Evolutionary conservation across 2,329 filamentous ascomycete species (phyloP).

Genomic region (Nemania sp.): DNA sequence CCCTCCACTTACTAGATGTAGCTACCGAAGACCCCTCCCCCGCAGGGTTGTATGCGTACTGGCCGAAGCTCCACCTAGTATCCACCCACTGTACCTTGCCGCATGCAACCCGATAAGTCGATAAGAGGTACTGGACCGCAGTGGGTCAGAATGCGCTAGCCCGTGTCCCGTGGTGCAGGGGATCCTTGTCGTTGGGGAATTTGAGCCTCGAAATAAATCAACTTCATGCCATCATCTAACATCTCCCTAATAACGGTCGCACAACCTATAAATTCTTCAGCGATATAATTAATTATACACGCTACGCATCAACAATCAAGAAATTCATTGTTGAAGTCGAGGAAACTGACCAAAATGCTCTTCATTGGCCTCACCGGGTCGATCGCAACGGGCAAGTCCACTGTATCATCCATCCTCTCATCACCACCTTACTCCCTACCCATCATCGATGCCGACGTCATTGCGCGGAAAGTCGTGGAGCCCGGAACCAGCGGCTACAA

Average conservation of each 20-base stretch:
- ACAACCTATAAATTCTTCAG: not conserved
- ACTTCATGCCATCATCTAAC: conserved; percentile 15
- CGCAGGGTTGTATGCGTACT: conserved; percentile 33
- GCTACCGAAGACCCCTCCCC: conserved; percentile 35
- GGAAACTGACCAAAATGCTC: conserved; percentile 65
- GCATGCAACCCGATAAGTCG: conserved; percentile 27
- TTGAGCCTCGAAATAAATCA: conserved; percentile 21
- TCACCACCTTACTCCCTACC: conserved; percentile 82
- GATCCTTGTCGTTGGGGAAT: conserved; percentile 13
- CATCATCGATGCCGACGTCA: conserved; percentile 89
- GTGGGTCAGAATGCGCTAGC: not conserved
- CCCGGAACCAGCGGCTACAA: conserved; percentile 84
- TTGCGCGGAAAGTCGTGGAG: conserved; percentile 92
- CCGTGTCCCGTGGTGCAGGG: not conserved
- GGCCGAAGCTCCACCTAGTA: no score
- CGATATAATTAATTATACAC: not conserved
- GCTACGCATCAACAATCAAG: not conserved
- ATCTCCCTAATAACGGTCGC: not conserved
- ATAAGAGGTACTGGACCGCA: conserved; percentile 13
- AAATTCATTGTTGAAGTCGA: not conserved
- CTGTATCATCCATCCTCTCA: conserved; percentile 82
- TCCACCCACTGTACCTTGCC: not conserved
- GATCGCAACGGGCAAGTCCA: conserved; percentile 98
- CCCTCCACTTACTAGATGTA: conserved; percentile 30
- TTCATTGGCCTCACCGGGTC: conserved; percentile 95